A percentile compares a stretch with the other conserved stretches of the same genome.
phyloP scores from a whole-genome alignment of 495 filamentous ascomycete genomes.

The Cetradonia linearis region DNA sequence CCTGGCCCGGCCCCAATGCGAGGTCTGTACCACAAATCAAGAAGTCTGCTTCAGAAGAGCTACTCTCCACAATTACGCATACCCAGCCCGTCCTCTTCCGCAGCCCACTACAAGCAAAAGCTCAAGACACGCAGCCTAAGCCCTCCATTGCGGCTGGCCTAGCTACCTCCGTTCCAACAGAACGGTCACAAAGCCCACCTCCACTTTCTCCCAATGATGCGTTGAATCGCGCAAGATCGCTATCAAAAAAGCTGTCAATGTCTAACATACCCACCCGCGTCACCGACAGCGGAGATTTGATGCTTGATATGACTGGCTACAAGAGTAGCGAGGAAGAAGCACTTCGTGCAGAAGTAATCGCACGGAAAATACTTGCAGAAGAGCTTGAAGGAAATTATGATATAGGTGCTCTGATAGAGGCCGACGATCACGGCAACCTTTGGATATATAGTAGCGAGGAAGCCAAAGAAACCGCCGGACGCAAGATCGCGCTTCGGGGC shows the following conservation, averaged over 20 bases:
- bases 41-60: conserved; percentile 42
- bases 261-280: conserved; percentile 90
- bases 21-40: conserved; percentile 35
- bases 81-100: conserved; percentile 9
- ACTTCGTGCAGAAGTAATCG: conserved; percentile 79
- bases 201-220: conserved; percentile 66
- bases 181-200: conserved; percentile 65
- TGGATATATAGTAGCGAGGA: conserved; percentile 99
- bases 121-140: conserved; percentile 31
- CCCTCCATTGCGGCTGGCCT: conserved; percentile 23
- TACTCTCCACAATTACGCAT: conserved; percentile 29
- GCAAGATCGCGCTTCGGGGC: conserved; percentile 41
- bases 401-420: conserved; percentile 87
- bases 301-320: conserved; percentile 97
- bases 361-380: conserved; percentile 89
- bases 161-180: conserved; percentile 26
- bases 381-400: conserved; percentile 93
- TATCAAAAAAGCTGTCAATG: conserved; percentile 76
- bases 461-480: conserved; percentile 67
- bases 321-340: conserved; percentile 89
- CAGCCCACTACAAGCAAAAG: conserved; percentile 17
- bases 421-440: conserved; percentile 88
- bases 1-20: conserved; percentile 32
- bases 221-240: conserved; percentile 66
- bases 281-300: conserved; percentile 87